These are phyloP conservation scores for Steccherinum ochraceum DNA, from an alignment of 768 basidiomycete species.

Conservation along the genomic window DNA sequence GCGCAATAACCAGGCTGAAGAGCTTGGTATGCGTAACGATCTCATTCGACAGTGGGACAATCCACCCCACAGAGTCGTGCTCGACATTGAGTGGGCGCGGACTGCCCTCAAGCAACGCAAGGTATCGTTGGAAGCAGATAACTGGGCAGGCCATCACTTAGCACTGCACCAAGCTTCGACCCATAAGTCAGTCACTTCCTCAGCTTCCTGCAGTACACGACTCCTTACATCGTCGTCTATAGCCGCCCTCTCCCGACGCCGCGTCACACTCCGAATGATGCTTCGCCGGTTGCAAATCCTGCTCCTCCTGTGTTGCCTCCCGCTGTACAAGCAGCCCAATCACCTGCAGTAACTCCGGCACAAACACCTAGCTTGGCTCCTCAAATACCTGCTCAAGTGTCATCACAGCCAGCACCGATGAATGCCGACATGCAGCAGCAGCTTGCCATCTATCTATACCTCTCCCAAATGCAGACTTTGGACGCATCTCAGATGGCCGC, in stretches of 20 bases:
- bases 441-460: too few species aligned
- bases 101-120: neutral
- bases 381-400: too few species aligned
- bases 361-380: too few species aligned
- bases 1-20: neutral
- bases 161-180: neutral
- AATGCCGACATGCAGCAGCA: too few species aligned
- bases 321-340: neutral
- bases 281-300: neutral
- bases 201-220: neutral
- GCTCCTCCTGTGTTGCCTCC: neutral
- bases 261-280: neutral
- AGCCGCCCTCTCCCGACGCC: neutral
- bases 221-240: neutral
- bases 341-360: too few species aligned
- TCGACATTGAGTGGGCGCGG: neutral
- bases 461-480: too few species aligned
- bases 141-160: neutral
- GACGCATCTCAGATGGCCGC: too few species aligned
- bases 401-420: too few species aligned
- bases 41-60: neutral
- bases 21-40: neutral
- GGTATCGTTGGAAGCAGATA: neutral
- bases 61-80: neutral
- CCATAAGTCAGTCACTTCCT: neutral